Evolutionary conservation across 768 basidiomycete species (phyloP).

Genomic region (Leucogyrophana mollusca): DNA sequence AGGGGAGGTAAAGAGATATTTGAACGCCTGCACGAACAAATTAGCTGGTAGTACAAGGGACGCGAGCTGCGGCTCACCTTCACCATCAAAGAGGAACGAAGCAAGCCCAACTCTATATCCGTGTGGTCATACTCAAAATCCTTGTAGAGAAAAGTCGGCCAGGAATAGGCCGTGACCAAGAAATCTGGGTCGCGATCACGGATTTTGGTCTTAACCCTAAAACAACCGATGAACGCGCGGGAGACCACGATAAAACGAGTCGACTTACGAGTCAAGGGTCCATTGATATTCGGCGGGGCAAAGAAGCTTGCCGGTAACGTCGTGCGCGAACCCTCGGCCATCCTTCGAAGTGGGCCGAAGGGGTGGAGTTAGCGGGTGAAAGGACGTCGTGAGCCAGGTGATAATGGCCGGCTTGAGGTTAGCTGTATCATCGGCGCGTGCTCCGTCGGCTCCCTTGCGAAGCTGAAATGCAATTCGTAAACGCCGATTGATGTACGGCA

Average conservation of each 20-base stretch:
- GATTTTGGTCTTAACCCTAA: constrained; percentile 1
- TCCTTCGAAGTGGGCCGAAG: background rate
- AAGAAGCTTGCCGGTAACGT: background rate
- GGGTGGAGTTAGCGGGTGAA: background rate
- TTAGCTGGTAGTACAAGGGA: too few relatives aligned
- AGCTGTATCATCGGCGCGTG: constrained; percentile 7
- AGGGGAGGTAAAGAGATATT: constrained; percentile 14
- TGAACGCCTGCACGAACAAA: constrained; percentile 12
- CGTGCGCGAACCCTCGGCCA: background rate
- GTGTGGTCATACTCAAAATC: background rate
- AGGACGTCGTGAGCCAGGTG: background rate
- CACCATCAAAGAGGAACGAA: constrained; percentile 2
- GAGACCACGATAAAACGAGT: background rate
- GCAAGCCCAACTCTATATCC: background rate
- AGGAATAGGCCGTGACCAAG: constrained; percentile 4
- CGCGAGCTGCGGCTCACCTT: too few relatives aligned
- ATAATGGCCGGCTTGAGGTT: constrained; percentile 4
- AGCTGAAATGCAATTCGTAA: background rate
- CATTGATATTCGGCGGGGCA: background rate
- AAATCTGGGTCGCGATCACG: background rate
- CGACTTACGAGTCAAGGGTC: background rate
- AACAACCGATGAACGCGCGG: background rate
- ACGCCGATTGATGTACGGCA: too few relatives aligned
- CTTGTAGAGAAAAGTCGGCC: constrained; percentile 8
- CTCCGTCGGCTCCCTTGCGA: constrained; percentile 7